Evolutionary conservation across 2,329 filamentous ascomycete genomes (phyloP).

Genomic region (Colletotrichum chlorophyti): DNA sequence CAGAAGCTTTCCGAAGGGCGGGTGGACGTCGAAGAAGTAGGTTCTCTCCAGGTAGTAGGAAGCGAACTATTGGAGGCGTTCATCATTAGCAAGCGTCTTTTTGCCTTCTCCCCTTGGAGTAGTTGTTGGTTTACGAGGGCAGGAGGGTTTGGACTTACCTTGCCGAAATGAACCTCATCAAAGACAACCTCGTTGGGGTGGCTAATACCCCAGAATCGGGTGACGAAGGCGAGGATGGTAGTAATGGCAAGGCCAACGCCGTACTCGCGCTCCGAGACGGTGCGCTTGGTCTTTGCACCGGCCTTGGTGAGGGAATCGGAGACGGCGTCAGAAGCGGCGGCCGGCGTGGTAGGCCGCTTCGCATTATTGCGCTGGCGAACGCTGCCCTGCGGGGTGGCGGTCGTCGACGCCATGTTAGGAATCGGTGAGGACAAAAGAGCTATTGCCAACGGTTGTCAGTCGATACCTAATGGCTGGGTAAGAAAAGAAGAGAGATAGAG

Average conservation of each 20-base stretch:
- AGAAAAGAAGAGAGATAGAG: too few relatives aligned
- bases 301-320: conserved; percentile 57
- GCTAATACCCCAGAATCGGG: conserved; percentile 94
- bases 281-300: conserved; percentile 43
- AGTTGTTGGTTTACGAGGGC: too few relatives aligned
- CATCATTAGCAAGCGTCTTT: conserved; percentile 22
- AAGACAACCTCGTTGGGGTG: conserved; percentile 98
- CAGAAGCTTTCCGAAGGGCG: conserved; percentile 96
- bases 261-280: conserved; percentile 80
- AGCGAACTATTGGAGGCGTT: conserved; percentile 61
- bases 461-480: background rate
- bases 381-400: conserved; percentile 59
- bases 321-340: conserved; percentile 51
- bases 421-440: conserved; percentile 12
- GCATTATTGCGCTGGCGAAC: conserved; percentile 62
- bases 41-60: conserved; percentile 91
- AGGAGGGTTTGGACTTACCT: conserved; percentile 67
- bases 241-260: conserved; percentile 78
- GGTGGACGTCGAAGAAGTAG: conserved; percentile 99
- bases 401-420: conserved; percentile 47
- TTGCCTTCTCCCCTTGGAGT: background rate
- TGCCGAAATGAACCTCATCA: conserved; percentile 99
- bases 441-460: conserved; percentile 14
- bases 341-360: conserved; percentile 53
- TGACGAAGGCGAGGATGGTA: conserved; percentile 85